Evolutionary conservation across 2,329 filamentous ascomycete genomes (phyloP).

Genomic region (Neonectria punicea): DNA sequence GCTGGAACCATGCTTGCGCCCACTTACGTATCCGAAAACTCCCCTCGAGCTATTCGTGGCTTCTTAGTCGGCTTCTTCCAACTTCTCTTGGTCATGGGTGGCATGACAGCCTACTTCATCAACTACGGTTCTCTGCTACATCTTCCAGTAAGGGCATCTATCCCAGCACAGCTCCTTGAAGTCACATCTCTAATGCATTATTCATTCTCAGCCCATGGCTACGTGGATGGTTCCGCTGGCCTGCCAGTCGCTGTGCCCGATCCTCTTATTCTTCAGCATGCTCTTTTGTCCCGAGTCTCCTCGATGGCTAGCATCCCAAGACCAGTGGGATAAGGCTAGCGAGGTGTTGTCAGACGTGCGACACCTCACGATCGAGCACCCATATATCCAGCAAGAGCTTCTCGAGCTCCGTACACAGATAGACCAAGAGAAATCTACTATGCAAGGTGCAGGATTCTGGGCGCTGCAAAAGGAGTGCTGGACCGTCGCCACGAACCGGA

Average conservation of each 20-base stretch:
- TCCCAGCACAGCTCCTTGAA: constrained; percentile 29
- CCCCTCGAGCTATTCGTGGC: constrained; percentile 68
- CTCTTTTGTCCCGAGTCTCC: constrained; percentile 67
- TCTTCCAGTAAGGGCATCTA: constrained; percentile 38
- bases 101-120: constrained; percentile 64
- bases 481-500: constrained; percentile 34
- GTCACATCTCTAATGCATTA: not conserved
- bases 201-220: constrained; percentile 12
- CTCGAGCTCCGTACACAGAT: constrained; percentile 31
- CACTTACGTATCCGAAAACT: constrained; percentile 69
- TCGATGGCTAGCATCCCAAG: constrained; percentile 65
- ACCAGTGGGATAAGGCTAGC: constrained; percentile 61
- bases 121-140: constrained; percentile 61
- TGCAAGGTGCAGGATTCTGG: constrained; percentile 37
- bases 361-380: constrained; percentile 29
- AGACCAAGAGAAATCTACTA: constrained; percentile 34
- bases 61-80: constrained; percentile 70
- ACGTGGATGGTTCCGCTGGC: constrained; percentile 59
- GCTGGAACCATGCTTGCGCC: constrained; percentile 67
- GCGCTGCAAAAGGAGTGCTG: constrained; percentile 36
- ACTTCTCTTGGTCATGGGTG: constrained; percentile 64
- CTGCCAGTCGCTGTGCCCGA: constrained; percentile 65
- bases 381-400: constrained; percentile 38
- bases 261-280: constrained; percentile 63
- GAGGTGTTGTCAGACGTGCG: constrained; percentile 33